A percentile compares a stretch with the other conserved stretches of the same genome.
phyloP scores from a whole-genome alignment of 169 alveolate species.

The Haemoproteus tartakovskyi region DNA sequence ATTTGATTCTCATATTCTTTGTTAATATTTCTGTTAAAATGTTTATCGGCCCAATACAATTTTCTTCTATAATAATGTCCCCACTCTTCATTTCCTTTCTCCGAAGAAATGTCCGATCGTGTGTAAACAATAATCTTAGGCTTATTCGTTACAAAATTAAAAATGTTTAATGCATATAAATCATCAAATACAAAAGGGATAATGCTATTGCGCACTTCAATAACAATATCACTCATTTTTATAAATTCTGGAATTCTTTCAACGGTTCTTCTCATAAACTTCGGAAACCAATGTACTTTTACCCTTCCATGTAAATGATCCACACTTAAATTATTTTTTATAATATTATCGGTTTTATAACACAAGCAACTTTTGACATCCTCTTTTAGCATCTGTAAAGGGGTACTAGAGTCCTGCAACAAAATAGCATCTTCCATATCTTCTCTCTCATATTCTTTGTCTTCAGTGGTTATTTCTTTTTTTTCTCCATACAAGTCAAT shows the following conservation, averaged over 20 bases:
- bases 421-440: background rate
- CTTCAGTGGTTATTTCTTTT: no score
- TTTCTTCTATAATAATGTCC: slow-evolving; percentile 73
- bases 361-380: slow-evolving; percentile 19
- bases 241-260: slow-evolving; percentile 69
- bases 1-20: slow-evolving; percentile 59
- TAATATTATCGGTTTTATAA: slow-evolving; percentile 44
- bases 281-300: slow-evolving; percentile 74
- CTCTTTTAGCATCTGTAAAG: slow-evolving; percentile 26
- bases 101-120: slow-evolving; percentile 70
- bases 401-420: no score
- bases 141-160: slow-evolving; percentile 69
- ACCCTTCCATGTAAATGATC: slow-evolving; percentile 40
- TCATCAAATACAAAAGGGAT: slow-evolving; percentile 75
- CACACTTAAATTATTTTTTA: slow-evolving; percentile 33
- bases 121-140: slow-evolving; percentile 75
- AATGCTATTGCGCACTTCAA: slow-evolving; percentile 77
- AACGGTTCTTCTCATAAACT: slow-evolving; percentile 69
- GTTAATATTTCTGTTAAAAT: slow-evolving; percentile 67
- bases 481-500: no score
- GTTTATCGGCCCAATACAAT: slow-evolving; percentile 47
- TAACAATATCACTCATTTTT: slow-evolving; percentile 70
- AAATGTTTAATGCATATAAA: slow-evolving; percentile 69
- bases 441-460: no score
- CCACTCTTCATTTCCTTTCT: slow-evolving; percentile 75